Base-by-base conservation (phyloP, 441 rosid species). In the Pelargonium cotyledonis region DNA sequence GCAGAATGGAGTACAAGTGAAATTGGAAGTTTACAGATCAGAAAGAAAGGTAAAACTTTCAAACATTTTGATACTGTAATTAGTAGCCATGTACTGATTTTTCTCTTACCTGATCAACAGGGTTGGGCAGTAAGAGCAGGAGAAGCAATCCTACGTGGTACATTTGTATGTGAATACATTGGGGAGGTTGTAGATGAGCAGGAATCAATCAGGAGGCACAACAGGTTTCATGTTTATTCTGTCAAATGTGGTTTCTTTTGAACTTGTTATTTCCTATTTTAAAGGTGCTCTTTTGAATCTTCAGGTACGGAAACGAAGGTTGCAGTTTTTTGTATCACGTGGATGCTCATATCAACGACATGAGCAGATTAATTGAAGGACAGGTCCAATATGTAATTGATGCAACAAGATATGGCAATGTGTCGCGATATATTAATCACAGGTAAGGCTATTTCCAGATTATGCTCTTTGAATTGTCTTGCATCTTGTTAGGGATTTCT, bases 91-190 rank as follows among this genome's bases (percentile, higher is more conserved):
- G 18, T 53, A 29, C 74, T 65, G 40, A 73, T 29, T 55, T 38
- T 15, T 60, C 16, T 68, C 2, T 43, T 16, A 65, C 41, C 68
- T 68, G 73, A 77, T 75, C 15, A 10, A 41, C 81, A 95, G 98
- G 99, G 98, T 53, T 96, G 99, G 99, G 99, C 90, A 71, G 73
- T 96, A 75, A 82, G 99, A 81, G 90, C 96, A 60, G 84, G 86
- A 38, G 95, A 96, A 72, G 88, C 88, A 79, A 91, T 96, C 77
- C 79, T 84, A 14, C 88, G 88, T 60, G 97, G 99, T 29, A 90
- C 90, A 65, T 95, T 92, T 79, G 80, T 95, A 63, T 91, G 97
- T 0, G 95, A 95, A 80, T 91, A 82, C 80, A 70, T 85, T 65
- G 99, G 99, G 65, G 98, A 95, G 81, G 82, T 92, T 80, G 21